Evolutionary conservation across 441 rosid species (phyloP).

Genomic region (Hura crepitans): DNA sequence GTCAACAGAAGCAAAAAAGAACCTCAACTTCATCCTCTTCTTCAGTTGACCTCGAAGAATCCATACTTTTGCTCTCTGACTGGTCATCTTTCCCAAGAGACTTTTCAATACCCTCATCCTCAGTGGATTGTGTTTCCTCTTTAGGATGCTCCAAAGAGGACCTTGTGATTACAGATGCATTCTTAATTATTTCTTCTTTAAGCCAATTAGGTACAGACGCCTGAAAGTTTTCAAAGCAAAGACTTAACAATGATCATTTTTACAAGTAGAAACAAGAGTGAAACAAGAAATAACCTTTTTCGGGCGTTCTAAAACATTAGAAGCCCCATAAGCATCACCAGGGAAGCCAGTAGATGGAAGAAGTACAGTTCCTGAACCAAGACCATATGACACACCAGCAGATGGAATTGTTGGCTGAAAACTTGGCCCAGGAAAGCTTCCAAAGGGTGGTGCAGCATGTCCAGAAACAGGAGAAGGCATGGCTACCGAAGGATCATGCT

Average conservation of each 20-base stretch:
- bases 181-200: conserved; percentile 84
- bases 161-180: conserved; percentile 59
- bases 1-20: conserved; percentile 21
- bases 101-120: conserved; percentile 56
- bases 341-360: conserved; percentile 59
- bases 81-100: conserved; percentile 49
- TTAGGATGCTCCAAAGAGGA: conserved; percentile 48
- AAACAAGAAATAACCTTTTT: conserved; percentile 55
- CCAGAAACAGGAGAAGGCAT: conserved; percentile 56
- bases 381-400: conserved; percentile 48
- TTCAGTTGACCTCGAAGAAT: conserved; percentile 69
- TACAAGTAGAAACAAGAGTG: conserved; percentile 19
- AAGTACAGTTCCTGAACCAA: conserved; percentile 52
- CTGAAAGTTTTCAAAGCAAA: conserved; percentile 41
- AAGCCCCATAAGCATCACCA: conserved; percentile 65
- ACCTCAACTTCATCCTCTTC: conserved; percentile 94
- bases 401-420: conserved; percentile 56
- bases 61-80: conserved; percentile 60
- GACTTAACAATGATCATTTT: conserved; percentile 23
- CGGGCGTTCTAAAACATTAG: conserved; percentile 65
- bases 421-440: conserved; percentile 58
- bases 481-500: conserved; percentile 59
- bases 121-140: conserved; percentile 53
- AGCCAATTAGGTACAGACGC: conserved; percentile 96
- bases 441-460: conserved; percentile 62